These are phyloP conservation scores for Aspergillus spinulosporus DNA, from an alignment of 2,329 filamentous ascomycete species.

Conservation along the genomic window DNA sequence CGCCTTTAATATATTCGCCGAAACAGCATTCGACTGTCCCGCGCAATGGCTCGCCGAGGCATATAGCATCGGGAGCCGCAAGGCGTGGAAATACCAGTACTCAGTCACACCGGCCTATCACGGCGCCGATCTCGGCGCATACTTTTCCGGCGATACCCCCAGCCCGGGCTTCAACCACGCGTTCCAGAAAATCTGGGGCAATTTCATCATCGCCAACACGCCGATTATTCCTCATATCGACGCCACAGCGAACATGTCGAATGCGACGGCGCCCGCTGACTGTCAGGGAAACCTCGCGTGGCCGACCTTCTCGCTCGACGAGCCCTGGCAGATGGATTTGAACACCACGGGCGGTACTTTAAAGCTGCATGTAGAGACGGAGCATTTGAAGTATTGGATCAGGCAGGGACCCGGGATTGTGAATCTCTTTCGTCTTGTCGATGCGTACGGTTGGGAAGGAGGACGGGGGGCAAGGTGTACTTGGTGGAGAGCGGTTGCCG, in stretches of 20 bases:
- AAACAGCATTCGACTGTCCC: conserved; percentile 58
- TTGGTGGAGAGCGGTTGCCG: conserved; percentile 3
- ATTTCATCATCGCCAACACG: conserved; percentile 47
- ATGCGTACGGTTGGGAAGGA: conserved; percentile 52
- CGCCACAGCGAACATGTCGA: conserved; percentile 24
- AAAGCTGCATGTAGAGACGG: conserved; percentile 18
- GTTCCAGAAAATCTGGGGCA: conserved; percentile 49
- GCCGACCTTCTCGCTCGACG: conserved; percentile 36
- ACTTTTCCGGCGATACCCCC: conserved; percentile 26
- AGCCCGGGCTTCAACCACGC: conserved; percentile 38
- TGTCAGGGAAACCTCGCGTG: conserved; percentile 35
- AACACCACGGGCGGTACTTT: conserved; percentile 49
- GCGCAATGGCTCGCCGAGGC: conserved; percentile 58
- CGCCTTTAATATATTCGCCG: conserved; percentile 54
- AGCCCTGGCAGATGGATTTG: conserved; percentile 46
- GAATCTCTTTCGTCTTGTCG: conserved; percentile 45
- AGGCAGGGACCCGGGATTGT: conserved; percentile 32
- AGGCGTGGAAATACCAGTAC: conserved; percentile 53
- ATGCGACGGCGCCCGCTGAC: conserved; percentile 20
- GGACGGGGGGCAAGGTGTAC: conserved; percentile 39
- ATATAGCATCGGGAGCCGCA: conserved; percentile 36
- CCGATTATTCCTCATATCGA: conserved; percentile 30
- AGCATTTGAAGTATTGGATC: conserved; percentile 29
- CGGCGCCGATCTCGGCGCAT: conserved; percentile 60
- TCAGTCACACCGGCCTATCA: conserved; percentile 71